Conservation (phyloP, 768 basidiomycete species). For the Amanita pseudoporphyria region DNA sequence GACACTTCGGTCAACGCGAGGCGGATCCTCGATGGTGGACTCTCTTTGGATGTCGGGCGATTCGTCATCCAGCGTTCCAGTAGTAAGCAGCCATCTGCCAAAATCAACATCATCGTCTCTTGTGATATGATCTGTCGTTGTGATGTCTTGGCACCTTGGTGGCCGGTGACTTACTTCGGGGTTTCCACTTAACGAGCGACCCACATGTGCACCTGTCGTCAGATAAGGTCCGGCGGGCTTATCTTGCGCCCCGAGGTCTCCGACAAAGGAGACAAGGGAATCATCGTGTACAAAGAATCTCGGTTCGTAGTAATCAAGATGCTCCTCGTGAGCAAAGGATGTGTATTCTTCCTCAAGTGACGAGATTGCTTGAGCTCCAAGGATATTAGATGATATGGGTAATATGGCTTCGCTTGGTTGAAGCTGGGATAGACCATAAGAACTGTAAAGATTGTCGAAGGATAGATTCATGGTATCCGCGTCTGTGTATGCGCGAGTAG, state of each 20-base stretch:
- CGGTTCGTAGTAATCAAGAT: conserved; percentile 1
- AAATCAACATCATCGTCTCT: conserved; percentile 6
- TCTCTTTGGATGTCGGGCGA: not conserved
- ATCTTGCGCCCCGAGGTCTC: not conserved
- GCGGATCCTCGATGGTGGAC: not conserved
- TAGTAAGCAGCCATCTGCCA: conserved; percentile 4
- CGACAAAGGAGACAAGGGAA: not conserved
- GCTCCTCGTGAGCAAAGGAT: not conserved
- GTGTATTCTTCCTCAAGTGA: not conserved
- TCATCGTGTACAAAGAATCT: not conserved
- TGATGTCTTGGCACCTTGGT: not conserved
- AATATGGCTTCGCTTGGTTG: not conserved
- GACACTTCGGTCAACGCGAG: too few relatives aligned
- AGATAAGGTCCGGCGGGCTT: not conserved
- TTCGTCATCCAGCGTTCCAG: not conserved
- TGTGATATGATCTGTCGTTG: not conserved
- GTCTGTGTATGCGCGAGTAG: conserved; percentile 4
- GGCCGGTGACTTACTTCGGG: not conserved
- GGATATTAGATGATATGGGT: not conserved
- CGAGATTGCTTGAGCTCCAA: not conserved
- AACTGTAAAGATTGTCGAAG: conserved; percentile 2
- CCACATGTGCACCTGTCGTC: not conserved
- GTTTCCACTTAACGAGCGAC: not conserved
- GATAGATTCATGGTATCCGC: not conserved
- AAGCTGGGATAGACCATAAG: not conserved